A percentile compares a stretch with the other conserved stretches of the same genome.
These are phyloP conservation scores for Ocimum tenuiflorum DNA, from an alignment of 257 asterid genomes.

Conservation along the genomic window DNA sequence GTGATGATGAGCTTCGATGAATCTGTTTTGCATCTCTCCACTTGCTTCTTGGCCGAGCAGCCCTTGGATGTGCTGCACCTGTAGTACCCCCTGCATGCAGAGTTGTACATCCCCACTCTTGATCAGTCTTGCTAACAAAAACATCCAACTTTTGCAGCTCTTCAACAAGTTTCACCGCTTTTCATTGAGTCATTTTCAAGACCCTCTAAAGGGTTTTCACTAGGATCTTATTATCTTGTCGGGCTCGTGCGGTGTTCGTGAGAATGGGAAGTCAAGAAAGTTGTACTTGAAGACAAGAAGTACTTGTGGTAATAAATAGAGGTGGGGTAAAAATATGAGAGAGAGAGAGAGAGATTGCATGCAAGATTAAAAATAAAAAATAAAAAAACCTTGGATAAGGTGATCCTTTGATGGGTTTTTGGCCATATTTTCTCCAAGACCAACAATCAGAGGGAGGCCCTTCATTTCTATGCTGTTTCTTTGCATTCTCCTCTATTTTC, in stretches of 20 bases:
- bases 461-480: conserved; percentile 45
- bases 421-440: conserved; percentile 79
- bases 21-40: conserved; percentile 63
- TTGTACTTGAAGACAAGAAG: conserved; percentile 9
- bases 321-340: not conserved
- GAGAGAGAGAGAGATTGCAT: not conserved
- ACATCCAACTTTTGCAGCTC: not conserved
- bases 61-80: conserved; percentile 81
- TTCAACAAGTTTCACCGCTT: too few relatives aligned
- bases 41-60: conserved; percentile 76
- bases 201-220: not conserved
- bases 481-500: conserved; percentile 39
- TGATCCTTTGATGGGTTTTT: conserved; percentile 72
- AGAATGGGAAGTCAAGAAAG: too few relatives aligned
- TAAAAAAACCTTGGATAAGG: conserved; percentile 74
- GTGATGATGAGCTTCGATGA: conserved; percentile 63
- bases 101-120: not conserved
- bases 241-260: too few relatives aligned
- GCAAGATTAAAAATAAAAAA: too few relatives aligned
- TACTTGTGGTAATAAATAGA: too few relatives aligned
- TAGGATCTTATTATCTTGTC: too few relatives aligned
- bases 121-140: not conserved
- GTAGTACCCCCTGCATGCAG: conserved; percentile 60
- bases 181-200: not conserved
- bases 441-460: conserved; percentile 63